Evolutionary conservation across 768 basidiomycete species (phyloP).

Genomic region (Chiua virens): DNA sequence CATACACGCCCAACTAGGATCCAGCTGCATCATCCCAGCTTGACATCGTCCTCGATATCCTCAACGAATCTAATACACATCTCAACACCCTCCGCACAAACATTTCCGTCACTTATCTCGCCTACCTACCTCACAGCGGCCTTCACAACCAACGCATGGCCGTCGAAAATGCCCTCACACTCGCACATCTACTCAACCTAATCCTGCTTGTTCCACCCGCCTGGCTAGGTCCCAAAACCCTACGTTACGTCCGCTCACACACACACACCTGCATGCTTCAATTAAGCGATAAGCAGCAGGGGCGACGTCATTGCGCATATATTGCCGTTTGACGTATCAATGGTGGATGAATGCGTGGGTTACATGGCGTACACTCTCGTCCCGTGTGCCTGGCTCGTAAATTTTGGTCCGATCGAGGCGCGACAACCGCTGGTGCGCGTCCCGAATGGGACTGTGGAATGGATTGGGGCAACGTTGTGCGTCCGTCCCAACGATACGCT

Average conservation of each 20-base stretch:
- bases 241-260: conserved; percentile 60
- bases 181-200: conserved; percentile 68
- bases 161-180: conserved; percentile 79
- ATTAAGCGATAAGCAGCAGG: conserved; percentile 48
- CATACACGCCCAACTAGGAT: no score
- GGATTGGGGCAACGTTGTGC: conserved; percentile 16
- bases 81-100: no score
- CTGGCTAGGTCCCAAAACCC: conserved; percentile 59
- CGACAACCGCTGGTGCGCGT: conserved; percentile 48
- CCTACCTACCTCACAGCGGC: conserved; percentile 83
- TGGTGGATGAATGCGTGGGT: conserved; percentile 57
- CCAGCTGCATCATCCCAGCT: no score
- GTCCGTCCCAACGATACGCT: conserved; percentile 42
- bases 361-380: no score
- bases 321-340: conserved; percentile 33
- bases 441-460: conserved; percentile 47
- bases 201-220: conserved; percentile 77
- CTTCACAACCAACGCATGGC: conserved; percentile 88
- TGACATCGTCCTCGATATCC: no score
- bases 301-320: conserved; percentile 50
- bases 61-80: no score
- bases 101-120: no score
- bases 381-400: conserved; percentile 71
- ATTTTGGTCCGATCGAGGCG: conserved; percentile 42
- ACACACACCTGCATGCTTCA: conserved; percentile 46